Conservation (phyloP, 192 early-diverging fungal genomes). For the Chytriomyces sp. region DNA sequence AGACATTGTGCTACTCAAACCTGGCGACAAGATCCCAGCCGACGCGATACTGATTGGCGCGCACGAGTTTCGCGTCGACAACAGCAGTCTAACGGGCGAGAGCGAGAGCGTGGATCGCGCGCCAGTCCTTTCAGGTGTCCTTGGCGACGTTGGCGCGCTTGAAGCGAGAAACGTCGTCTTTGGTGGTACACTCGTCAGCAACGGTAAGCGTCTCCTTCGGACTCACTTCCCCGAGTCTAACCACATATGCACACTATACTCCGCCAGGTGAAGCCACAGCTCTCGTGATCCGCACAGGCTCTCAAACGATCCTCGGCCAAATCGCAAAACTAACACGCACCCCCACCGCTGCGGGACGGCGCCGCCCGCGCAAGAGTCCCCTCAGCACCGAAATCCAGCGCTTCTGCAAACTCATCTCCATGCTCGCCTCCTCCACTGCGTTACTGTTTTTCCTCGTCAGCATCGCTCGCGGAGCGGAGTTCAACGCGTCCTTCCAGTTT, state of each 20-base stretch:
- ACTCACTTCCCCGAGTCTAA: background rate
- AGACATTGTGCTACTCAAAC: slow-evolving; percentile 43
- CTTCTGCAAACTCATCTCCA: slow-evolving; percentile 53
- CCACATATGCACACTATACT: background rate
- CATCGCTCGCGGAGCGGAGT: slow-evolving; percentile 38
- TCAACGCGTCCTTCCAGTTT: slow-evolving; percentile 50
- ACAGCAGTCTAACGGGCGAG: slow-evolving; percentile 56
- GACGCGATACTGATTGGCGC: slow-evolving; percentile 42
- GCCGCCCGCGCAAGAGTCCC: slow-evolving; percentile 37
- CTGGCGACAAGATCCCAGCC: slow-evolving; percentile 50
- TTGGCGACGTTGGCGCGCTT: slow-evolving; percentile 36
- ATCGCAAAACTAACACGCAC: slow-evolving; percentile 44
- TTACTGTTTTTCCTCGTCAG: slow-evolving; percentile 51
- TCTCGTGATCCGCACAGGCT: slow-evolving; percentile 53
- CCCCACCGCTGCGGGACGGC: background rate
- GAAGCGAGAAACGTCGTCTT: slow-evolving; percentile 55
- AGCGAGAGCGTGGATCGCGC: slow-evolving; percentile 39
- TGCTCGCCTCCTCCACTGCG: slow-evolving; percentile 48
- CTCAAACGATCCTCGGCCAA: slow-evolving; percentile 51
- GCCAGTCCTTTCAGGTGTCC: slow-evolving; percentile 21
- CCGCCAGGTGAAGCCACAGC: slow-evolving; percentile 55
- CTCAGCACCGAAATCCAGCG: slow-evolving; percentile 50
- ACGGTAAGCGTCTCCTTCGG: slow-evolving; percentile 17
- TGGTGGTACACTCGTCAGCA: slow-evolving; percentile 44
- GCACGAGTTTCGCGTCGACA: slow-evolving; percentile 52